Conservation (phyloP, 345 rosid genomes). For the Combretum micranthum region DNA sequence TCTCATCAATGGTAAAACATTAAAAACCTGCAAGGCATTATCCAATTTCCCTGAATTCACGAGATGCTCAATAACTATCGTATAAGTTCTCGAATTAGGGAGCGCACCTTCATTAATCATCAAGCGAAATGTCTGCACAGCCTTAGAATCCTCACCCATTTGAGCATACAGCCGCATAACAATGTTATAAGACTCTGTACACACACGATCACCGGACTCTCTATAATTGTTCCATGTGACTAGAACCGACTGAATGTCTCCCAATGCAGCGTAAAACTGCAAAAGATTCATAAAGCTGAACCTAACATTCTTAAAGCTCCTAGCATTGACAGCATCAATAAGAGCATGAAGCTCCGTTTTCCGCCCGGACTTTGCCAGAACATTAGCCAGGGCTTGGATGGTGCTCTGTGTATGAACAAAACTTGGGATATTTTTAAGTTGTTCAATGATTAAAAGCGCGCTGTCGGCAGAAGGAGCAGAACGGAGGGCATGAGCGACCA, state of each 20-base stretch:
- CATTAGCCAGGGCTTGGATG: conserved; percentile 57
- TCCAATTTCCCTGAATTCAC: conserved; percentile 46
- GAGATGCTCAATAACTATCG: conserved; percentile 73
- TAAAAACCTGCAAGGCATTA: conserved; percentile 53
- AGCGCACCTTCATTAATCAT: conserved; percentile 64
- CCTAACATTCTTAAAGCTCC: conserved; percentile 34
- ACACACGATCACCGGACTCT: conserved; percentile 31
- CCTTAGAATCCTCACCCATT: conserved; percentile 33
- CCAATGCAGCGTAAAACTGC: conserved; percentile 51
- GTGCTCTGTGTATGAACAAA: conserved; percentile 43
- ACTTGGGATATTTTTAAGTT: conserved; percentile 24
- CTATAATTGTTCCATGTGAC: conserved; percentile 51
- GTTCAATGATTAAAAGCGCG: conserved; percentile 48
- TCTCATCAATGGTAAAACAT: conserved; percentile 66
- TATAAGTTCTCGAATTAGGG: conserved; percentile 83
- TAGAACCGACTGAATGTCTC: conserved; percentile 53
- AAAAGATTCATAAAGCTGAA: conserved; percentile 68
- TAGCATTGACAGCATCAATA: conserved; percentile 35
- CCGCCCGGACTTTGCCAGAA: conserved; percentile 55
- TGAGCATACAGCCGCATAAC: conserved; percentile 43
- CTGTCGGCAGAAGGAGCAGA: conserved; percentile 61
- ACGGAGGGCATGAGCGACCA: conserved; percentile 61
- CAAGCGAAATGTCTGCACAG: conserved; percentile 41
- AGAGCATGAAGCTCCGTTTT: conserved; percentile 41
- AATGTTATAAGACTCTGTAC: conserved; percentile 68